Base-by-base conservation (phyloP, 2,329 filamentous ascomycete genomes). In the Teratosphaeria zuluensis region DNA sequence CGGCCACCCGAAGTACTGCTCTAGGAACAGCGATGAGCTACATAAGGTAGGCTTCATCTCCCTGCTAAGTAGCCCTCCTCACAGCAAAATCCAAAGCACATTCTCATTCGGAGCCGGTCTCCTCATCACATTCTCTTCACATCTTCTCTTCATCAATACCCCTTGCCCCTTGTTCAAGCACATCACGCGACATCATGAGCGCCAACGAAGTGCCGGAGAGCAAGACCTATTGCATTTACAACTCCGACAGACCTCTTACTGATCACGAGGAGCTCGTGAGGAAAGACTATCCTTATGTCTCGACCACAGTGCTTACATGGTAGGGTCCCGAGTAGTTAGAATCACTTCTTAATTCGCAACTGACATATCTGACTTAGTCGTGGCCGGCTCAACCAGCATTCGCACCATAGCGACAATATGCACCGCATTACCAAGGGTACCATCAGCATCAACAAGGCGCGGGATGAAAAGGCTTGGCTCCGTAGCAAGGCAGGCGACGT, bases 391-490 rank as follows among this genome's bases (percentile, higher is more conserved):
- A 35, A 52, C 11, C n/a, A 51, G 53, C 57, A 58, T 31, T 12
- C 28, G 19, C 53, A 58, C 28, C 24, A 52, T 35, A 58, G 57
- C 42, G 14, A 51, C 11, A 58, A 58, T 53, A 52, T 53, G 16
- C 57, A 55, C 7, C 19, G 32, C 24, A 32, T 58, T 28, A 28
- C 35, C 12, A 1, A 16, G 1, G 57, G 57, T 9, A 28, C 16
- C 24, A 55, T 58, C 53, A 21, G 16, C 7, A 30, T 55, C 38
- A 42, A 4, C 53, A 51, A 51, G 9, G 19, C 53, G 16, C 56
- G 28, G 32, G 42, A 58, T n/a, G 53, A 38, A 14, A 19, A 35
- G 9, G 9, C 31, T 4, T 16, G 53, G 9, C 51, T 58, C 53
- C 57, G 57, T 30, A 21, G 14, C 3, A 38, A 24, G 11, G 1